These are phyloP conservation scores for Daldinia caldariorum DNA, from an alignment of 495 filamentous ascomycete species.

Conservation along the genomic window DNA sequence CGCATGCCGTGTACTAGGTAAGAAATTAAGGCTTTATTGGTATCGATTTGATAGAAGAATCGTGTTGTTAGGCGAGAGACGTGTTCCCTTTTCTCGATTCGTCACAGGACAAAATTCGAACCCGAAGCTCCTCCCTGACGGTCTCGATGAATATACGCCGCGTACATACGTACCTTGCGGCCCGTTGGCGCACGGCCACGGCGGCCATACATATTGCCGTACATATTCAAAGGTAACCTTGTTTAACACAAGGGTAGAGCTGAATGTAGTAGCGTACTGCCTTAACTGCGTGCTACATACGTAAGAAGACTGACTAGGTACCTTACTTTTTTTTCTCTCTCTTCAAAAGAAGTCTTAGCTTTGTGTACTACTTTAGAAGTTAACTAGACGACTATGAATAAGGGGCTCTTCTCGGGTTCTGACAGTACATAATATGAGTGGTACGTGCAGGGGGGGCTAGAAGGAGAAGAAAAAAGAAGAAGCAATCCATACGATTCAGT, in stretches of 20 bases:
- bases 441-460: background rate
- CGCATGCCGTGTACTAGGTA: background rate
- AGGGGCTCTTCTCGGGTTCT: slow-evolving; percentile 3
- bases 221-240: slow-evolving; percentile 13
- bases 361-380: background rate
- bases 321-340: background rate
- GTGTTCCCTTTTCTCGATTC: slow-evolving; percentile 3
- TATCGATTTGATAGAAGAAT: slow-evolving; percentile 15
- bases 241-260: slow-evolving; percentile 2
- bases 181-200: slow-evolving; percentile 20
- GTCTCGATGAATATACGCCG: background rate
- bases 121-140: background rate
- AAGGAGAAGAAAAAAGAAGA: background rate
- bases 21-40: slow-evolving; percentile 15
- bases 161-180: slow-evolving; percentile 1
- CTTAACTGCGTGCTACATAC: slow-evolving; percentile 8
- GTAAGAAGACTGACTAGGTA: slow-evolving; percentile 1
- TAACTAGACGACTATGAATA: background rate
- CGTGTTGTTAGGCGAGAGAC: slow-evolving; percentile 10
- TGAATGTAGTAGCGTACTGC: slow-evolving; percentile 8
- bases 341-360: background rate
- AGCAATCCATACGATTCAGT: slow-evolving; percentile 9
- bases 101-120: slow-evolving; percentile 10
- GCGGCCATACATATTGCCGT: slow-evolving; percentile 9
- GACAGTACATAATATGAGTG: slow-evolving; percentile 1